Conservation (phyloP, 176 grass and related monocot genomes). For the Rhynchospora tenuis region DNA sequence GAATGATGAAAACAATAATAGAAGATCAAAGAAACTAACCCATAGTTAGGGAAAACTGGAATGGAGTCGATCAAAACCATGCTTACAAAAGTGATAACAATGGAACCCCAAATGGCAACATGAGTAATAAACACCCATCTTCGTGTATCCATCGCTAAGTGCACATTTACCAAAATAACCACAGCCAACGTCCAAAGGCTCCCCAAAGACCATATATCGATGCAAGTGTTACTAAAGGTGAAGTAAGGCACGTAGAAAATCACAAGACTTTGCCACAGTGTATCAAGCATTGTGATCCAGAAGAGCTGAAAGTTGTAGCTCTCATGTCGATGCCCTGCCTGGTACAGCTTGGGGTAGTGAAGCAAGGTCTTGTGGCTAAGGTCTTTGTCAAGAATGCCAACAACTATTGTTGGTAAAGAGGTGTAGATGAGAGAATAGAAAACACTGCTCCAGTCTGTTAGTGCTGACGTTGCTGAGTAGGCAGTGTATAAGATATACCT, state of each 20-base stretch:
- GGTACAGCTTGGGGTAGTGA: conserved; percentile 89
- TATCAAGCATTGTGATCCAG: conserved; percentile 99
- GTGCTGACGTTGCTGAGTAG: conserved; percentile 88
- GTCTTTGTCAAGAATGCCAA: conserved; percentile 96
- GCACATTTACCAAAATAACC: conserved; percentile 96
- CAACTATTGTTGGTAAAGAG: conserved; percentile 83
- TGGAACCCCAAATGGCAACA: conserved; percentile 90
- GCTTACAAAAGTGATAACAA: conserved; percentile 91
- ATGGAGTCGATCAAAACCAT: conserved; percentile 98
- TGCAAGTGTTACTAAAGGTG: conserved; percentile 76
- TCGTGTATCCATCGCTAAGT: conserved; percentile 94
- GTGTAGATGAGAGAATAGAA: conserved; percentile 99
- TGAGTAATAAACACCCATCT: conserved; percentile 94
- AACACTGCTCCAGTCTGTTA: conserved; percentile 99
- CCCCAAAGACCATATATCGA: conserved; percentile 99
- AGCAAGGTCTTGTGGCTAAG: conserved; percentile 94
- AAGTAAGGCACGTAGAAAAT: conserved; percentile 97
- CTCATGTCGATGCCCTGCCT: conserved; percentile 85
- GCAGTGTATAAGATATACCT: conserved; percentile 95
- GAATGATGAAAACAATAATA: background rate
- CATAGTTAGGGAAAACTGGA: conserved; percentile 85
- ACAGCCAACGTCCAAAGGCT: conserved; percentile 97
- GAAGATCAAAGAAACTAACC: conserved; percentile 46
- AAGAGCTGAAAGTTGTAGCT: conserved; percentile 91
- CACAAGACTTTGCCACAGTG: conserved; percentile 98